Percentiles rank a stretch among this genome's conserved stretches.
Conservation (phyloP, 78 protist genomes). For the Creolimax fragrantissima region DNA sequence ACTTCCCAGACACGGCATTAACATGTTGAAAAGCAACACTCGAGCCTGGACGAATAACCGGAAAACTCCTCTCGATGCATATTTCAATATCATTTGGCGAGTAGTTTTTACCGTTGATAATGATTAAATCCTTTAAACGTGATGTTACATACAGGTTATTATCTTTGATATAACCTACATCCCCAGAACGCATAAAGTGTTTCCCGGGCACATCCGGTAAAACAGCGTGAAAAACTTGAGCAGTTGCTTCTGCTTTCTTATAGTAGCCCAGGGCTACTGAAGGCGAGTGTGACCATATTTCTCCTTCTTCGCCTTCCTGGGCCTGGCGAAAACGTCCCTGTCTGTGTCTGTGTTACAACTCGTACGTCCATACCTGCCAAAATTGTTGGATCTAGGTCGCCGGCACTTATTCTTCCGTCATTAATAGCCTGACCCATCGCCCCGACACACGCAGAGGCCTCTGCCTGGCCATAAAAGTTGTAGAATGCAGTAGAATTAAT, state of each 20-base stretch:
- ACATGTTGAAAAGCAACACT: not conserved
- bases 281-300: not conserved
- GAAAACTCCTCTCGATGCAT: not conserved
- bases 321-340: not conserved
- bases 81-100: not conserved
- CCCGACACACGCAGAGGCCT: too few relatives aligned
- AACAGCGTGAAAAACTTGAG: not conserved
- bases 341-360: not conserved
- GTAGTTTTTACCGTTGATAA: not conserved
- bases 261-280: not conserved
- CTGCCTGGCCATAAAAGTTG: too few relatives aligned
- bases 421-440: too few relatives aligned
- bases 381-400: not conserved
- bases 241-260: not conserved
- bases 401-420: too few relatives aligned
- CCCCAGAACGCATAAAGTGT: not conserved
- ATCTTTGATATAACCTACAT: not conserved
- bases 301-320: not conserved
- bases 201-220: not conserved
- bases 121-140: not conserved
- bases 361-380: not conserved
- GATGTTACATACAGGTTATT: not conserved
- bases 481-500: too few relatives aligned
- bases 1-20: too few relatives aligned
- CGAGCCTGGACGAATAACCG: not conserved